Evolutionary conservation across 2,329 filamentous ascomycete genomes (phyloP).

Genomic region (Calonectria ilicicola): DNA sequence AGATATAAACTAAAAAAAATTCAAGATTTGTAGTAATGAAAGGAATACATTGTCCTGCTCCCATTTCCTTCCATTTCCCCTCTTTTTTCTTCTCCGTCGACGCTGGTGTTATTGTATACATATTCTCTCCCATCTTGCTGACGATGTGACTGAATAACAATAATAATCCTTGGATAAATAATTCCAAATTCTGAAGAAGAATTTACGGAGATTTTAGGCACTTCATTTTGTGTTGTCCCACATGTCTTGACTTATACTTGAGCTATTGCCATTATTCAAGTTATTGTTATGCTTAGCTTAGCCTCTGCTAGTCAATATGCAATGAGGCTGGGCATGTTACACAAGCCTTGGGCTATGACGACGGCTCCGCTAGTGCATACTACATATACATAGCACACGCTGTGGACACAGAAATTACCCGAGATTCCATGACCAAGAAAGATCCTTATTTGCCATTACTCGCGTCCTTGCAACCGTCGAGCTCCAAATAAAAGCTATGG

Average conservation of each 20-base stretch:
- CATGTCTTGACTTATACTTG: background rate
- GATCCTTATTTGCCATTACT: background rate
- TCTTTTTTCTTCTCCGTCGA: background rate
- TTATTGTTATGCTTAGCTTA: no score
- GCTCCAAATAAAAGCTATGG: background rate
- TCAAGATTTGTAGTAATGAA: background rate
- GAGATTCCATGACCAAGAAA: background rate
- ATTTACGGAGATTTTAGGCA: background rate
- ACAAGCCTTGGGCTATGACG: background rate
- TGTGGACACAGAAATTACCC: background rate
- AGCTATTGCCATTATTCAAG: background rate
- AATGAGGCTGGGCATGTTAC: background rate
- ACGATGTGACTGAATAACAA: background rate
- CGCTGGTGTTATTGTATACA: background rate
- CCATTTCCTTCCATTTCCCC: no score
- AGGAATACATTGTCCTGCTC: no score
- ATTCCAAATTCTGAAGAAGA: background rate
- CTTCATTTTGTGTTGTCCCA: background rate
- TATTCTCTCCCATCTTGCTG: background rate
- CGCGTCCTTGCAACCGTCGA: background rate
- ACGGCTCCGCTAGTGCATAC: background rate
- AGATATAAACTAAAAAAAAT: background rate
- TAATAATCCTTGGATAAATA: background rate
- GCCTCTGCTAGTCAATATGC: background rate
- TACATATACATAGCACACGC: no score